Base-by-base conservation (phyloP, 2,329 filamentous ascomycete species). In the Fusarium pseudonygamai region DNA sequence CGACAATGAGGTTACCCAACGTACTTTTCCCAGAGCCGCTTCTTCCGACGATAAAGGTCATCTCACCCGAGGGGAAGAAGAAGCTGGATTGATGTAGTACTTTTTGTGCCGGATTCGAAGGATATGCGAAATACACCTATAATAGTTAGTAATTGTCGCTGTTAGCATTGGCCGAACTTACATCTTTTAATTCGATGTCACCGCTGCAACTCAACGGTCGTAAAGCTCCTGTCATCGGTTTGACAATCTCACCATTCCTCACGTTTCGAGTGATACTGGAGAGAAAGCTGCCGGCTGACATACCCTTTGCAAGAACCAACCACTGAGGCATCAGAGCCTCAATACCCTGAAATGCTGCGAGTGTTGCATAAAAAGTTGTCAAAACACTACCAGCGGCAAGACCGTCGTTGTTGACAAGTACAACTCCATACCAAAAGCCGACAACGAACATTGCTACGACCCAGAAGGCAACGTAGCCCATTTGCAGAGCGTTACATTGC, bases 1-100 rank as follows among this genome's bases (percentile, higher is more conserved):
- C 89, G 57, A 95, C 86, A 2, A 98, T 85, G 1, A 98, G 86
- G 78, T 94, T 94, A 3, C 92, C 91, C 3, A 98, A 79, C 0
- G 96, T 98, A 75, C 94, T 97, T 81, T 98, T 98, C 0, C 96
- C 96, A 5, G 94, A 97, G 1, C 96, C 96, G 77, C 94, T 97
- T 76, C 88, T 89, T 0, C 96, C 96, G 56, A 98, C 89, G 5
- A 98, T 86, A 77, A 96, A 98, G 0, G 91, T 94, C 7, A 92
- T 90, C 69, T 93, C 86, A 0, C 93, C 92, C 0, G 92, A 86
- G 0, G 91, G 88, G 64, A 98, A 96, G 72, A 86, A 88, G 69
- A 98, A 87, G 1, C 86, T 91, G 0, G 89, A 88, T 12, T 87
- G 83, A 2, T 87, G 82, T 15, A 98, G 85, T 4, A 92, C 91